Evolutionary conservation across 768 basidiomycete genomes (phyloP), one percentile per base, ranked within the genome.

Genomic region (Pleurotus giganteus): DNA sequence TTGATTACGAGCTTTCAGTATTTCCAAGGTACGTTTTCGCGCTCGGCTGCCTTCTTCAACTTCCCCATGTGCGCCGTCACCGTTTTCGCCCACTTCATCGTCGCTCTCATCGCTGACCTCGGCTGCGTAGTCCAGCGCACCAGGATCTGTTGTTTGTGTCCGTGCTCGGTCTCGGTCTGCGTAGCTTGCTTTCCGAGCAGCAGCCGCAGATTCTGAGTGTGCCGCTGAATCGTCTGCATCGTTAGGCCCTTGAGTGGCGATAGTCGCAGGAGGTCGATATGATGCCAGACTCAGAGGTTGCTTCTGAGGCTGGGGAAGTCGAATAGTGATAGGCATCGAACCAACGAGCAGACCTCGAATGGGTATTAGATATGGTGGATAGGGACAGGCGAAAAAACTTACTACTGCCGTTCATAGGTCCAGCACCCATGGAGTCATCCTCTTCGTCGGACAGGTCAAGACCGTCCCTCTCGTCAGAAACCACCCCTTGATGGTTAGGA

Each of bases 271-370:
- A 2, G 80, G 79, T 54, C 78, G 79, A 62, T 86, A 86, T 12
- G 85, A 84, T 4, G 82, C 81, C 36, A 84, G 61, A 26, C 75
- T 81, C 4, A 85, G 67, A 5, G 66, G 64, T 45, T 75, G 70
- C 45, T 69, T 73, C 21, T 62, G 66, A 23, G 62, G 67, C 12
- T 59, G 68, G 55, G 63, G 66, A 57, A 55, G 73, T 54, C 61
- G 74, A 66, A 91, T 88, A 19, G 79, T 70, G 37, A 91, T 75
- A 3, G 88, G 88, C 36, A 91, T 64, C 13, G 89, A 89, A 31
- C 76, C 73, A 55, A 54, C 61, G 42, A 63, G 52, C n/a, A 31
- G 54, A 32, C 39, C 36, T 42, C 50, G 34, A 4, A 24, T 19
- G 49, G 37, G 21, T 7, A 34, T 15, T 37, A 23, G 15, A 27